Percentiles rank a stretch among this genome's conserved stretches.
These are phyloP conservation scores for Exophiala sp. DNA, from an alignment of 2,329 filamentous ascomycete species.

Conservation along the genomic window DNA sequence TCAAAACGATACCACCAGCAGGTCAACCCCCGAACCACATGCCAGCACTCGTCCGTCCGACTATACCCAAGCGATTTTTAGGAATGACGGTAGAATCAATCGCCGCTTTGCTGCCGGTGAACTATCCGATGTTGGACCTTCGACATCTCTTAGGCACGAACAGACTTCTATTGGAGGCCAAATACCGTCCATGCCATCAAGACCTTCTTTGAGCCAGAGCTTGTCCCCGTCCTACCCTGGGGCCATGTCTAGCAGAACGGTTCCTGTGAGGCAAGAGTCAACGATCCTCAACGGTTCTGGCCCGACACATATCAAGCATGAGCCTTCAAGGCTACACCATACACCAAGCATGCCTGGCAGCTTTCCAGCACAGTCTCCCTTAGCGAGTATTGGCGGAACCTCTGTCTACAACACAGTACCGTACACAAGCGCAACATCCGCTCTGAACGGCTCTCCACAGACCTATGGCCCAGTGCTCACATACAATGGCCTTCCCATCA, in stretches of 20 bases:
- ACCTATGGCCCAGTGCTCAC: background rate
- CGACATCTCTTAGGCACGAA: background rate
- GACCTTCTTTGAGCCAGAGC: no score
- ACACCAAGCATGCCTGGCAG: constrained; percentile 18
- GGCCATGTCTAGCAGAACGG: no score
- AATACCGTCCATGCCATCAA: no score
- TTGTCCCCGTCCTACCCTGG: no score
- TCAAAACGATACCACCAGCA: constrained; percentile 15
- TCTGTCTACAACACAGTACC: constrained; percentile 18
- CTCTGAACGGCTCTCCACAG: background rate
- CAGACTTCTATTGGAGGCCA: background rate
- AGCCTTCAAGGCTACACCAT: background rate
- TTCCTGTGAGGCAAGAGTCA: no score
- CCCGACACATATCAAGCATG: background rate
- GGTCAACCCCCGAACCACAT: background rate
- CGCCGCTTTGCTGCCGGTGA: constrained; percentile 2
- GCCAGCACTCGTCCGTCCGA: background rate
- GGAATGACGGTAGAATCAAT: constrained; percentile 20
- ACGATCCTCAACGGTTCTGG: no score
- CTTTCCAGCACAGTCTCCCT: constrained; percentile 12
- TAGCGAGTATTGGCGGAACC: constrained; percentile 15
- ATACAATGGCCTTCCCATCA: background rate
- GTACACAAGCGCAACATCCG: background rate
- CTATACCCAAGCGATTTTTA: constrained; percentile 24
- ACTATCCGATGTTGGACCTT: background rate